Conservation (phyloP, 2,329 filamentous ascomycete species). For the Pseudofabraea citricarpa region DNA sequence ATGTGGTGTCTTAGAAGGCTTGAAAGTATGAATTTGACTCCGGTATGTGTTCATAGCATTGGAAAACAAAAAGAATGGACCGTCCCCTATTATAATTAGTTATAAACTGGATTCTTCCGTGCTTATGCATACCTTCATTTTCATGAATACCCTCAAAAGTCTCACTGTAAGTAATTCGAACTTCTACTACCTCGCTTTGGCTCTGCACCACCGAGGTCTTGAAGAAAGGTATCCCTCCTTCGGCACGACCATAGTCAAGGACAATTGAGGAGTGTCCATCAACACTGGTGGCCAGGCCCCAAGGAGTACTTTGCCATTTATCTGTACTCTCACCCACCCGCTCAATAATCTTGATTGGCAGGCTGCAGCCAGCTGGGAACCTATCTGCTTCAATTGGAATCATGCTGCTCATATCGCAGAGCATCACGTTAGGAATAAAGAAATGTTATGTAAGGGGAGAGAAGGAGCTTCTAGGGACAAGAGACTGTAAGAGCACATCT, state of each 20-base stretch:
- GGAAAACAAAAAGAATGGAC: slow-evolving; percentile 19
- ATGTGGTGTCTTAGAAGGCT: slow-evolving; percentile 6
- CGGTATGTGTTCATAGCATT: slow-evolving; percentile 22
- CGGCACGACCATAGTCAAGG: slow-evolving; percentile 15
- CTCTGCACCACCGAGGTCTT: slow-evolving; percentile 10
- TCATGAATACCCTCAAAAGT: slow-evolving; percentile 13
- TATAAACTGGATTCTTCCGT: background rate
- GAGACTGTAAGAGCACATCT: too few relatives aligned
- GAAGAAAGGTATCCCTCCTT: slow-evolving; percentile 16
- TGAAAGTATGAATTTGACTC: slow-evolving; percentile 8
- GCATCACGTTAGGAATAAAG: too few relatives aligned
- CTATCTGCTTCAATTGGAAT: too few relatives aligned
- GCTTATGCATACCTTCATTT: slow-evolving; percentile 7
- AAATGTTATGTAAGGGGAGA: too few relatives aligned
- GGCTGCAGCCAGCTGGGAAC: background rate
- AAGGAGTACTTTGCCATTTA: background rate
- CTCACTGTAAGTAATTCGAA: slow-evolving; percentile 20
- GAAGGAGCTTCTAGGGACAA: too few relatives aligned
- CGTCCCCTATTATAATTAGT: slow-evolving; percentile 13
- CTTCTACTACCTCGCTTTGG: slow-evolving; percentile 7
- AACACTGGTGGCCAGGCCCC: background rate
- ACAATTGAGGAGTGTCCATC: slow-evolving; percentile 11
- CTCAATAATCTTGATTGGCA: background rate
- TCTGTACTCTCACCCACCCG: background rate
- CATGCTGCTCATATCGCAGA: too few relatives aligned